Conservation (phyloP, 768 basidiomycete species). For the Myochromella boudieri region DNA sequence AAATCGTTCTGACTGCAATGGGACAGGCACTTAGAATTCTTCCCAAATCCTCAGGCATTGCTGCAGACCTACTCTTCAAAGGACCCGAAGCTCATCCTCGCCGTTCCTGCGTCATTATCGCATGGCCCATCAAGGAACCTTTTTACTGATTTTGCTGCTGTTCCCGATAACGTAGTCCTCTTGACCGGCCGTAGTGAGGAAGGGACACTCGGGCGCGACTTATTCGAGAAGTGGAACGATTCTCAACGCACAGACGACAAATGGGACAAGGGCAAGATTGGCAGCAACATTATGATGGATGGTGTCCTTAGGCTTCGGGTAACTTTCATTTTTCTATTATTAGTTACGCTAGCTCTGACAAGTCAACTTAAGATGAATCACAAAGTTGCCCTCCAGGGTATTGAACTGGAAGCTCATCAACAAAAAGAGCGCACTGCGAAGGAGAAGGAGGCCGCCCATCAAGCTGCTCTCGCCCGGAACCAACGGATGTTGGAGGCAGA, state of each 20-base stretch:
- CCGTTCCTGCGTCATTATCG: slow-evolving; percentile 89
- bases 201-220: slow-evolving; percentile 71
- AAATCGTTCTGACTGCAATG: slow-evolving; percentile 1
- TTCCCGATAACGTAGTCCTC: slow-evolving; percentile 83
- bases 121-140: slow-evolving; percentile 88
- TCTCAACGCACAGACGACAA: slow-evolving; percentile 77
- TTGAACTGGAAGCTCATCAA: slow-evolving; percentile 80
- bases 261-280: slow-evolving; percentile 91
- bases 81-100: slow-evolving; percentile 90
- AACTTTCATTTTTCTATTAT: slow-evolving; percentile 15
- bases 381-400: slow-evolving; percentile 87
- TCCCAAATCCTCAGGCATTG: slow-evolving; percentile 78
- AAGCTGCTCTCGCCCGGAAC: slow-evolving; percentile 79
- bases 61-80: slow-evolving; percentile 81
- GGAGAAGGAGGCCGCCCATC: slow-evolving; percentile 84
- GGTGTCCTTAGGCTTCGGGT: slow-evolving; percentile 68
- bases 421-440: slow-evolving; percentile 72
- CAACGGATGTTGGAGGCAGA: slow-evolving; percentile 93
- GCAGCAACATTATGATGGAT: slow-evolving; percentile 82
- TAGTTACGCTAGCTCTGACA: slow-evolving; percentile 2
- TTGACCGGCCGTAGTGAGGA: slow-evolving; percentile 80
- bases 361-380: slow-evolving; percentile 65
- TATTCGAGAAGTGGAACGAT: slow-evolving; percentile 87
- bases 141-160: slow-evolving; percentile 83
- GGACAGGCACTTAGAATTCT: slow-evolving; percentile 86